Conservation (phyloP, 202 grass and related monocot species). For the Schoenoplectus triqueter region DNA sequence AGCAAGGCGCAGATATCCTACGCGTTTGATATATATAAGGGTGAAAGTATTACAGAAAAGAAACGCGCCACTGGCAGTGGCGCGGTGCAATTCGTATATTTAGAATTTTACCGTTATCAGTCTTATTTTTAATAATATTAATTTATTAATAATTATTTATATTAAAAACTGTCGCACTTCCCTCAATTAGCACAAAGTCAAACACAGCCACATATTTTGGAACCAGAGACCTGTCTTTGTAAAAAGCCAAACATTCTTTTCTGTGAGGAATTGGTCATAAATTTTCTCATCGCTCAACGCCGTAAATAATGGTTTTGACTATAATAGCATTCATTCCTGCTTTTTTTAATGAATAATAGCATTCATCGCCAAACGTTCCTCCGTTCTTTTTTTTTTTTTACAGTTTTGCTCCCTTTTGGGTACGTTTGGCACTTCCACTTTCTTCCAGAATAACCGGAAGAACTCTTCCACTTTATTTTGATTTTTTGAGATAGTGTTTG, state of each 20-base stretch:
- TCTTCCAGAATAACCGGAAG: no score
- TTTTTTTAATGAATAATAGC: not conserved
- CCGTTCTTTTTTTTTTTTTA: not conserved
- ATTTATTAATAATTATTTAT: no score
- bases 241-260: not conserved
- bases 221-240: not conserved
- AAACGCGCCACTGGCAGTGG: no score
- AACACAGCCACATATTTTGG: constrained; percentile 11
- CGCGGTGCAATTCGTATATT: no score
- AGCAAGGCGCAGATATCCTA: no score
- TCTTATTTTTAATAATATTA: no score
- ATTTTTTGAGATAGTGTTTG: no score
- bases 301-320: not conserved
- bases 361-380: not conserved
- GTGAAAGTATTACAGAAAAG: no score
- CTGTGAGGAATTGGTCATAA: not conserved
- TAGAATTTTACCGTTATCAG: no score
- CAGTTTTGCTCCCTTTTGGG: not conserved
- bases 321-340: not conserved
- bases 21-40: no score
- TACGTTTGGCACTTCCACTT: no score
- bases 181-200: not conserved
- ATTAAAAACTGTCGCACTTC: not conserved
- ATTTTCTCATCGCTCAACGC: not conserved
- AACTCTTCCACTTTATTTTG: no score